Base-by-base conservation (phyloP, 768 basidiomycete genomes). In the Suillus weaverae region DNA sequence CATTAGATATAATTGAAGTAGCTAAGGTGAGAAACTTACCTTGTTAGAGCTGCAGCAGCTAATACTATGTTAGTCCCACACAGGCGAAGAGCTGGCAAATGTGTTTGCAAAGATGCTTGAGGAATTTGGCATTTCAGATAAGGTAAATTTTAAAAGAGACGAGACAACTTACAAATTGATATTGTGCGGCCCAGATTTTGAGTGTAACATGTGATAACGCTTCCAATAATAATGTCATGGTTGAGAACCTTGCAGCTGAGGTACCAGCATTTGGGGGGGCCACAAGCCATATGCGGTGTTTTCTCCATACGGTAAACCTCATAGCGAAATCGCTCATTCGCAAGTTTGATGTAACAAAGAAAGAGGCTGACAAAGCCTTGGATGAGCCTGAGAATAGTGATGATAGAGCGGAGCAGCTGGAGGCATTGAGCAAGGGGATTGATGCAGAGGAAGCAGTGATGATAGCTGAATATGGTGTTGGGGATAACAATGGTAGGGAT, bases 1-100 rank as follows among this genome's bases (percentile, higher is more conserved):
- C 73, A 2, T 51, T 80, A 2, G 77, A 80, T 62, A 41, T 78
- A 1, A 65, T 76, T 13, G 75, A 78, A 60, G 74, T 78, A 4
- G 60, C 72, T 1, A 22, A 2, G 16, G 41, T 43, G 41, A 36
- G 35, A 36, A 36, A 36, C 7, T 36, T 36, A 36, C 35, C 35
- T 36, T 36, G 35, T 1, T 36, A 36, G 35, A 36, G 1, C 7
- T 9, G 2, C 35, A 36, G 35, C 7, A 2, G 35, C 35, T 36
- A 36, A 36, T 36, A 10, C 35, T 8, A 16, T 43, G 41, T 43
- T 43, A 43, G 41, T 43, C 41, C 4, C 41, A 43, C 16, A 65
- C 64, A 1, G 67, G 73, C 14, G 39, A 50, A 16, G 65, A 66
- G 20, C 60, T 74, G 26, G 72, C 70, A 0, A 22, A 13, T 0